phyloP scores from a whole-genome alignment of 1,284 basidiomycete species.

The Anthracocystis panici-leucophaei region DNA sequence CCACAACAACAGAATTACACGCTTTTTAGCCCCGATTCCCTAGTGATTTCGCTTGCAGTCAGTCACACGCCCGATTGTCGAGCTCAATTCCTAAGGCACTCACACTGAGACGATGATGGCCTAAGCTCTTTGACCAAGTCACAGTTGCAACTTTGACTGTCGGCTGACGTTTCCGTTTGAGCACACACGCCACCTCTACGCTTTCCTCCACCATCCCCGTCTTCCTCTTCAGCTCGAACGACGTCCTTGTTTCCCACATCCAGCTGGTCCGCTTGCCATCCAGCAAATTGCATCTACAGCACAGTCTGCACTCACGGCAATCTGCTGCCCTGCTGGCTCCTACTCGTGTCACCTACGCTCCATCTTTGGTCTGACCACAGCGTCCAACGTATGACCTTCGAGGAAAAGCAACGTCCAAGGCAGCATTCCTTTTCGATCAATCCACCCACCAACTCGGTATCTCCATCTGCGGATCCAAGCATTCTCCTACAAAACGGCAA shows the following conservation, averaged over 20 bases:
- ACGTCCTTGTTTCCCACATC: neutral
- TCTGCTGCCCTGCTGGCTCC: neutral
- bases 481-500: slow-evolving; percentile 14
- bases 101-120: no score
- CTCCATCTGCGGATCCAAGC: slow-evolving; percentile 2
- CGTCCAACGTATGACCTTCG: slow-evolving; percentile 16
- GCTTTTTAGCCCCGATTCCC: slow-evolving; percentile 1
- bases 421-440: slow-evolving; percentile 33
- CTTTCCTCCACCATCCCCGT: neutral
- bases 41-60: neutral
- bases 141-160: neutral
- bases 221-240: neutral
- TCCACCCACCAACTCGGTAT: neutral
- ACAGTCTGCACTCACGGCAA: neutral
- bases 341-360: neutral
- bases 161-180: no score
- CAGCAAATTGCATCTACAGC: neutral
- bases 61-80: neutral
- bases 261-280: neutral
- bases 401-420: slow-evolving; percentile 20
- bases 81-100: no score
- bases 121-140: neutral
- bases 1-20: neutral
- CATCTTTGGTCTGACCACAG: neutral
- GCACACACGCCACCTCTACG: neutral